These are phyloP conservation scores for Jaapia argillacea DNA, from an alignment of 768 basidiomycete genomes.

Conservation along the genomic window DNA sequence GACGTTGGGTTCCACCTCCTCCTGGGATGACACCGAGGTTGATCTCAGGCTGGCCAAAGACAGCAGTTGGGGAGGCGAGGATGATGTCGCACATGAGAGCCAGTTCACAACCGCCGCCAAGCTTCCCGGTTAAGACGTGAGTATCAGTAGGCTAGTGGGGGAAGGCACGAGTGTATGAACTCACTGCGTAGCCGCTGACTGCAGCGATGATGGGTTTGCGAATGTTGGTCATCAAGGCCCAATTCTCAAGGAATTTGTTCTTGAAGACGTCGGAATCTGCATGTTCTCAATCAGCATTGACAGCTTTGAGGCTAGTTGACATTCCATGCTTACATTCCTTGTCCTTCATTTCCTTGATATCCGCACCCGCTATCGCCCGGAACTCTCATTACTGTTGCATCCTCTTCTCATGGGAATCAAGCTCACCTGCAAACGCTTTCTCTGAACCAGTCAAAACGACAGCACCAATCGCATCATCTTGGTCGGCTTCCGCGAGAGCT, in stretches of 20 bases:
- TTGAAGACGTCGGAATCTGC: constrained; percentile 82
- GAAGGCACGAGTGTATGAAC: constrained; percentile 19
- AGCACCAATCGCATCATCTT: constrained; percentile 64
- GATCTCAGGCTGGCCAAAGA: constrained; percentile 95
- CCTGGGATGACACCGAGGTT: constrained; percentile 93
- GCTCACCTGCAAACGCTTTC: constrained; percentile 85
- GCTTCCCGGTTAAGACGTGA: constrained; percentile 31
- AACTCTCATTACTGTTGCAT: neutral
- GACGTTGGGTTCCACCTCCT: constrained; percentile 88
- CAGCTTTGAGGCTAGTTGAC: constrained; percentile 11
- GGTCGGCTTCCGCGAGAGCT: constrained; percentile 62
- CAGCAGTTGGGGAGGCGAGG: constrained; percentile 80
- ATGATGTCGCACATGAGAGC: constrained; percentile 97
- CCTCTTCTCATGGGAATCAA: neutral
- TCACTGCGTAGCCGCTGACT: constrained; percentile 86
- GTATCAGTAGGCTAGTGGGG: neutral
- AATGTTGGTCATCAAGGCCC: constrained; percentile 62
- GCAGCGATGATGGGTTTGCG: constrained; percentile 95
- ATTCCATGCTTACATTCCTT: constrained; percentile 57
- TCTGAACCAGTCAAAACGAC: constrained; percentile 91
- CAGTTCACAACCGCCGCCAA: constrained; percentile 95
- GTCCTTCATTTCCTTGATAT: constrained; percentile 99
- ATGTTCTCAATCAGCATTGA: constrained; percentile 28
- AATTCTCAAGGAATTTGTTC: constrained; percentile 77
- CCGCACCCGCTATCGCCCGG: constrained; percentile 67